Conservation (phyloP, 2,329 filamentous ascomycete species). For the Penicillium sumatraense region DNA sequence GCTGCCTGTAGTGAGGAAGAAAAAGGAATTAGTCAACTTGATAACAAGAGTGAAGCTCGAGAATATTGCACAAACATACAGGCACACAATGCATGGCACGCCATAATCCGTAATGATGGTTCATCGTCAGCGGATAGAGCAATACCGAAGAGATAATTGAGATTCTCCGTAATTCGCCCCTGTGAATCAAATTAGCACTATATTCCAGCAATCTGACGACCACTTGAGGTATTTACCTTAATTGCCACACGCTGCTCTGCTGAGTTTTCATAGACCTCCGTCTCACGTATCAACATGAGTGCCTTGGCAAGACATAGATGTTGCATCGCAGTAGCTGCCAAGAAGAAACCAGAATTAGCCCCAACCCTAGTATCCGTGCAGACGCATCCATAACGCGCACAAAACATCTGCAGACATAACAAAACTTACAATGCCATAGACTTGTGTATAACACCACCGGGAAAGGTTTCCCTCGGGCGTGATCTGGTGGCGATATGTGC, state of each 20-base stretch:
- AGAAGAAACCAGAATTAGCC: not conserved
- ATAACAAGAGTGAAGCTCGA: not conserved
- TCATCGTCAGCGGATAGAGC: slow-evolving; percentile 39
- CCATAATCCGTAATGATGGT: slow-evolving; percentile 38
- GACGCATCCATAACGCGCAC: not conserved
- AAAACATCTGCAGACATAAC: too few species aligned
- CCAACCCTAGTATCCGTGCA: not conserved
- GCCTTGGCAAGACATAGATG: slow-evolving; percentile 40
- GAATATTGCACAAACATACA: slow-evolving; percentile 26
- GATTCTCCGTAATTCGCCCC: slow-evolving; percentile 32
- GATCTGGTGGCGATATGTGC: slow-evolving; percentile 34
- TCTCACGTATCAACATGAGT: slow-evolving; percentile 31
- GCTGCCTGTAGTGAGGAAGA: slow-evolving; percentile 23
- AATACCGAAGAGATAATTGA: slow-evolving; percentile 38
- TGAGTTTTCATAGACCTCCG: slow-evolving; percentile 20
- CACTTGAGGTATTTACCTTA: slow-evolving; percentile 27
- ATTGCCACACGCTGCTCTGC: slow-evolving; percentile 21
- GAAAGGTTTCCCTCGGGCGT: slow-evolving; percentile 33
- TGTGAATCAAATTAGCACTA: slow-evolving; percentile 10
- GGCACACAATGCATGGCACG: slow-evolving; percentile 38
- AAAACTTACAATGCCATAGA: slow-evolving; percentile 35
- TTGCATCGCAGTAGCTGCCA: slow-evolving; percentile 37
- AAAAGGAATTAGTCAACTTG: not conserved
- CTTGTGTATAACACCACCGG: slow-evolving; percentile 39
- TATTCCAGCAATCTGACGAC: not conserved